Base-by-base conservation (phyloP, 805 yeast genomes). In the Yarrowia sp. region DNA sequence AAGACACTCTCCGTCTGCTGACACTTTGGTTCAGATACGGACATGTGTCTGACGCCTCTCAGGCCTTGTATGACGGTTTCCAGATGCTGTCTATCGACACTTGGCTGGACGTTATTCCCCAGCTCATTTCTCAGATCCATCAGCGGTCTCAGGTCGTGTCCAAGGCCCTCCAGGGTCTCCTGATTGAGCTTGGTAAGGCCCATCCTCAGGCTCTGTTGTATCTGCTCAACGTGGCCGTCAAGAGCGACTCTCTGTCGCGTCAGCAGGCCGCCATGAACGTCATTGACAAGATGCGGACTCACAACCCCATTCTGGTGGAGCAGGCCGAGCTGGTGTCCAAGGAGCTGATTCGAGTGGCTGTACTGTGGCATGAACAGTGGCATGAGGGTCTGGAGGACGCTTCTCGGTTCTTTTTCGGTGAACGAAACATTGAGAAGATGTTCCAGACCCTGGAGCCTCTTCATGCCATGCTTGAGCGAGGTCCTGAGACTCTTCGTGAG, bases 321-420 rank as follows among this genome's bases (percentile, higher is more conserved):
- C 98, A 95, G 73, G 92, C 98, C 0, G 97, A 92, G 70, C 75
- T 92, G 65, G 98, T 95, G n/a, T 89, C 96, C 77, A 87, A 86
- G 69, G 99, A 95, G 72, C 83, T 95, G 65, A 92, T 95, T 68
- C 81, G 98, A 69, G 97, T 92, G 15, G 97, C 98, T 0, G 97
- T 93, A 3, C 77, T 95, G 67, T 92, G 99, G 98, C 96, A 92
- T 72, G 99, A 95, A 72, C 88, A 89, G 73, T 95, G 99, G 99
- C 92, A 92, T 70, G 98, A 93, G 76, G 98, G 96, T 2, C 80
- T 95, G 36, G 99, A 95, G 74, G 97, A 95, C 78, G 99, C 99
- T 0, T 92, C 97, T 3, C 81, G 97, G 66, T 82, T 89, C 62
- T 95, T 88, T 78, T 93, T 92, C 75, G 97, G 96, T 39, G 99